Evolutionary conservation across 179 eudicot genomes (phyloP), one percentile per base, ranked within the genome.

Genomic region (Silene coronaria): DNA sequence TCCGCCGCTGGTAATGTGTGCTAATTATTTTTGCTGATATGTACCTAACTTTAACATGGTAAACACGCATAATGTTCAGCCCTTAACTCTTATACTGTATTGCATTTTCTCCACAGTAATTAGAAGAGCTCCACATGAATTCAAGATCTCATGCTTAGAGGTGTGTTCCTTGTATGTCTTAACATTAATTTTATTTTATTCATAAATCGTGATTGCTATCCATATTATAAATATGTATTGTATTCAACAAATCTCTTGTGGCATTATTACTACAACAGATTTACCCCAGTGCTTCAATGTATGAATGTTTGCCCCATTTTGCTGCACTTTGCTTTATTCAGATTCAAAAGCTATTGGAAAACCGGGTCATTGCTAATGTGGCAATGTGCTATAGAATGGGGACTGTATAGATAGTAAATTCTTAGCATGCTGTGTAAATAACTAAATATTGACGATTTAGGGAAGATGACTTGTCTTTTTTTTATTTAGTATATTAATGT

Each of bases 41-140:
- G 34, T 23, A 5, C 38, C 36, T 24, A 36, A 42, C 60, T 27
- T 38, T 46, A 42, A 27, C 38, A 19, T 57, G 11, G 11, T 75
- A 34, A 62, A 34, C 64, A 62, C 45, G 26, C 72, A 19, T 14
- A 13, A 73, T 30, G 32, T n/a, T 70, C 3, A 24, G 32, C 27
- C 22, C 19, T 30, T 53, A 34, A 30, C 46, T 8, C 7, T 4
- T 30, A 61, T 23, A 16, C 22, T 13, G 23, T n/a, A 5, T 53
- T 61, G 66, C 48, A 64, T 70, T 81, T 84, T 53, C 1, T 63
- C 59, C n/a, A 85, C 93, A 95, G 99, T 95, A 36, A 94, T 95
- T 71, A 85, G 97, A 86, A 89, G 99, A 84, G 97, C 99, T 79
- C 99, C 99, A 61, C 99, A 95, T 74, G 97, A 95, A 83, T 95